Percentiles rank a stretch among this genome's conserved stretches.
Conservation (phyloP, 2,329 filamentous ascomycete genomes). For the Geosmithia putterillii region DNA sequence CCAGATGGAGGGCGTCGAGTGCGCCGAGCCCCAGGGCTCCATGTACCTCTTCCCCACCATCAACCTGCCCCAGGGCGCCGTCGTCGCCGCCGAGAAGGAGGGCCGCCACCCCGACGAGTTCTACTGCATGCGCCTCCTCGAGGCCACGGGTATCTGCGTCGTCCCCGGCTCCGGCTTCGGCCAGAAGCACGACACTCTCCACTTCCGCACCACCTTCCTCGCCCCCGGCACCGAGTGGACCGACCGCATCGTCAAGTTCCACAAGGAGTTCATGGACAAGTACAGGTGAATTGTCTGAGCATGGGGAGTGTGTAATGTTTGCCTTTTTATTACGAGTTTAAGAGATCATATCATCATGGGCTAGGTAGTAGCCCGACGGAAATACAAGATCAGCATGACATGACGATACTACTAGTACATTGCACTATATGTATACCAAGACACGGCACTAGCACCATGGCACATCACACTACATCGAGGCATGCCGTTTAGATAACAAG, state of each 20-base stretch:
- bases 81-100: constrained; percentile 62
- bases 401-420: too few species aligned
- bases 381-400: too few species aligned
- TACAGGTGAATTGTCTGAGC: constrained; percentile 32
- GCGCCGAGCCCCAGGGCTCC: constrained; percentile 77
- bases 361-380: too few species aligned
- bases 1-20: constrained; percentile 92
- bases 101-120: constrained; percentile 77
- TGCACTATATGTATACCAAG: too few species aligned
- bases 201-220: constrained; percentile 95
- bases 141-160: constrained; percentile 89
- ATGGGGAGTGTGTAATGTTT: background rate
- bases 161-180: constrained; percentile 90
- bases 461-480: too few species aligned
- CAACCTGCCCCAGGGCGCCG: constrained; percentile 61
- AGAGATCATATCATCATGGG: too few species aligned
- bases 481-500: too few species aligned
- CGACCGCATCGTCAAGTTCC: constrained; percentile 75
- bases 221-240: constrained; percentile 96
- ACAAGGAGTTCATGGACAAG: constrained; percentile 81
- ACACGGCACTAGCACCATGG: too few species aligned
- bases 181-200: constrained; percentile 79
- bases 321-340: too few species aligned
- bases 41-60: constrained; percentile 99
- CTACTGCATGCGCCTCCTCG: constrained; percentile 82